Base-by-base conservation (phyloP, 805 yeast species). In the Metschnikowia cerradonensis region DNA sequence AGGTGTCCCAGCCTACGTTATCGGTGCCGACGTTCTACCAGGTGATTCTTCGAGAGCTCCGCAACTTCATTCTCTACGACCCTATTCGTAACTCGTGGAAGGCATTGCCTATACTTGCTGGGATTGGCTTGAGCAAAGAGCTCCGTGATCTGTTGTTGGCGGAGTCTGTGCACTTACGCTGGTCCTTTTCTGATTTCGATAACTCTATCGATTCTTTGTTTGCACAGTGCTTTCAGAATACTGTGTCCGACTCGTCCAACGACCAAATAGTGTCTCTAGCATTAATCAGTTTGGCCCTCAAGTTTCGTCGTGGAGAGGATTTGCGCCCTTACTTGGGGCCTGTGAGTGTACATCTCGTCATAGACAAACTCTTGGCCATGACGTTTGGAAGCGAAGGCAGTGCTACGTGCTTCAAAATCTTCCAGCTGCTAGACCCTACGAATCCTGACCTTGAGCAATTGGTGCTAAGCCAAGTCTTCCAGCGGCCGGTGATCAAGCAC, bases 1-100 rank as follows among this genome's bases (percentile, higher is more conserved):
- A 67, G 51, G 62, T 78, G 6, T 76, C 81, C 11, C 72, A 70
- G 52, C 85, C 85, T 2, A 71, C 81, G 0, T 53, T 80, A 17
- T 60, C 78, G 1, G 68, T 79, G 40, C 67, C 72, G 56, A 62
- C 63, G 2, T 80, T 77, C 60, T 80, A 78, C 59, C 56, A 61
- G 4, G 64, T 71, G 0, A 37, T 78, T 3, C 46, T 63, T 17
- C 65, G 63, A 15, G 80, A 74, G 39, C 60, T 62, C 58, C 56
- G 47, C 39, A 67, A 64, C 58, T 74, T 66, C 57, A 70, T 56
- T 14, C 48, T 42, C 8, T 68, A 42, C 58, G 58, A 68, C 53
- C 73, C 66, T 0, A 26, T 45, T 2, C 56, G 45, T 2, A 72
- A 70, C 51, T 60, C 70, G 50, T 76, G 82, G 81, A 79, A 76